Conservation (phyloP, 2,329 filamentous ascomycete genomes). For the Colletotrichum lindemuthianum region DNA sequence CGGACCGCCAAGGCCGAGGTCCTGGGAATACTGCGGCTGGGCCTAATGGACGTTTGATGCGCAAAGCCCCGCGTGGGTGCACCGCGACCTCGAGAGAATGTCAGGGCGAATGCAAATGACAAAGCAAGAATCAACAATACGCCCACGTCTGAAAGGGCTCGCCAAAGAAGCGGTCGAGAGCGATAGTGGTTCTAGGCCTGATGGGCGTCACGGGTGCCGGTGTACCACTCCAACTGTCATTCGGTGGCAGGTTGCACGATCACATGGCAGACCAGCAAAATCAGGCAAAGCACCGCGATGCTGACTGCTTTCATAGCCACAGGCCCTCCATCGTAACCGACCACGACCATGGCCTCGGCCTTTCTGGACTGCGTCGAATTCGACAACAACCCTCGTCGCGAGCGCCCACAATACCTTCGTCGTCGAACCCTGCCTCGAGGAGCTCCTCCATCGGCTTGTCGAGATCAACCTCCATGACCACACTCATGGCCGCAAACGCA, state of each 20-base stretch:
- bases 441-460: conserved; percentile 68
- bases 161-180: background rate
- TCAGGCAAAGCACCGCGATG: conserved; percentile 18
- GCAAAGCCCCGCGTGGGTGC: conserved; percentile 14
- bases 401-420: conserved; percentile 71
- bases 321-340: conserved; percentile 86
- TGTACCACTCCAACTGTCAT: conserved; percentile 23
- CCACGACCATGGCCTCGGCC: conserved; percentile 86
- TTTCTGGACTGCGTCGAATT: conserved; percentile 91
- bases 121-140: background rate
- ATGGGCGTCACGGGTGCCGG: conserved; percentile 29
- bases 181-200: conserved; percentile 1
- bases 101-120: conserved; percentile 5
- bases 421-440: conserved; percentile 71
- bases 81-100: background rate
- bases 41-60: background rate
- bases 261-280: conserved; percentile 29
- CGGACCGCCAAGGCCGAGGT: conserved; percentile 6
- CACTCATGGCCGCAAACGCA: conserved; percentile 66
- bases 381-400: conserved; percentile 82
- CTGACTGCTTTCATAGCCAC: conserved; percentile 36
- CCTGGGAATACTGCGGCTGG: background rate
- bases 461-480: conserved; percentile 76
- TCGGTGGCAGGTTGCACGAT: conserved; percentile 24
- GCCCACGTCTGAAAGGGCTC: background rate